These are phyloP conservation scores for Colletotrichum lindemuthianum DNA, from an alignment of 2,329 filamentous ascomycete species.

Conservation along the genomic window DNA sequence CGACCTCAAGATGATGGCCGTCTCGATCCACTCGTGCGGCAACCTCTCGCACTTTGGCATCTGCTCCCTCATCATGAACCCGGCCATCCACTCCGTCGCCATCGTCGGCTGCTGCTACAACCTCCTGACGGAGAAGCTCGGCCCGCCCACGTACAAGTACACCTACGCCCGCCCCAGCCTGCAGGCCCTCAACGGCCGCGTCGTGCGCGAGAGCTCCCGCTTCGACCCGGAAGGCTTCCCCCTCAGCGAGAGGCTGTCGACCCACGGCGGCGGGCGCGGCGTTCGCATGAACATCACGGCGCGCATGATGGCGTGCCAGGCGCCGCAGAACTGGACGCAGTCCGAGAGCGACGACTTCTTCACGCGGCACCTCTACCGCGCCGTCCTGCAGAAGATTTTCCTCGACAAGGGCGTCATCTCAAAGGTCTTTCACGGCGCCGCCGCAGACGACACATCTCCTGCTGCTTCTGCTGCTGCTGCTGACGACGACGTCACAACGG, in stretches of 20 bases:
- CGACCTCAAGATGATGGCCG: constrained; percentile 76
- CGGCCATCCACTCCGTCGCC: constrained; percentile 86
- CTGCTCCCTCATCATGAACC: constrained; percentile 85
- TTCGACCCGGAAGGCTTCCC: constrained; percentile 93
- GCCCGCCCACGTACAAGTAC: constrained; percentile 86
- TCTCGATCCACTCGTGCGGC: constrained; percentile 96
- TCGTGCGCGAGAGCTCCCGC: constrained; percentile 74
- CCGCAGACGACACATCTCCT: constrained; percentile 39
- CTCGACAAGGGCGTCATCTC: constrained; percentile 83
- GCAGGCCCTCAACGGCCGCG: constrained; percentile 74
- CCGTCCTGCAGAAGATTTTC: constrained; percentile 91
- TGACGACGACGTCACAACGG: background rate
- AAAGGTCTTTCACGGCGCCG: constrained; percentile 58
- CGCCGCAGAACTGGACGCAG: constrained; percentile 89
- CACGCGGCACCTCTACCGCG: constrained; percentile 90
- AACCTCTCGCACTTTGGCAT: constrained; percentile 97
- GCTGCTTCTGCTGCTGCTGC: too few species aligned
- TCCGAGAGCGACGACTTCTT: constrained; percentile 89
- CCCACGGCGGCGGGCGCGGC: constrained; percentile 66
- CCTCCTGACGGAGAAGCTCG: constrained; percentile 88
- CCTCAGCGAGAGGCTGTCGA: constrained; percentile 79
- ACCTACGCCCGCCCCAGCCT: constrained; percentile 77
- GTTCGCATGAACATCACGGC: constrained; percentile 94
- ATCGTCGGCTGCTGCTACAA: constrained; percentile 99
- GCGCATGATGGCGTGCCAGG: constrained; percentile 97